phyloP scores from a whole-genome alignment of 2,329 filamentous ascomycete genomes.

The Penicillium sp. region DNA sequence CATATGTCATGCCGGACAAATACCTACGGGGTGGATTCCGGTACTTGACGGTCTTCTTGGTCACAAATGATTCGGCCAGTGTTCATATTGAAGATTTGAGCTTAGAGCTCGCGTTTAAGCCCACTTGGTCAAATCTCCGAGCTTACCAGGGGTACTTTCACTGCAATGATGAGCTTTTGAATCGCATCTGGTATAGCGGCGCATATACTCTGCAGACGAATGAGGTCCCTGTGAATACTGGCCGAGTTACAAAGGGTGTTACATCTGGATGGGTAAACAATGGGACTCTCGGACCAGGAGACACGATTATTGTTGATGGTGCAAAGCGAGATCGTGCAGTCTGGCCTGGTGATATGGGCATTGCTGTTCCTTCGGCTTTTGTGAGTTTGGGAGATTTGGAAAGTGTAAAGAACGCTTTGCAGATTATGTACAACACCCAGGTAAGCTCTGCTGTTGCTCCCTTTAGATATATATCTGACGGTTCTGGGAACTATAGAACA shows the following conservation, averaged over 20 bases:
- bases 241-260: slow-evolving; percentile 33
- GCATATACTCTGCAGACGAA: slow-evolving; percentile 54
- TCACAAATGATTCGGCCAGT: slow-evolving; percentile 30
- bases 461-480: background rate
- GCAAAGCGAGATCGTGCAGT: slow-evolving; percentile 46
- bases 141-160: slow-evolving; percentile 56
- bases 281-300: slow-evolving; percentile 39
- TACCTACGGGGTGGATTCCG: slow-evolving; percentile 46
- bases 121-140: slow-evolving; percentile 52
- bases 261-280: slow-evolving; percentile 41
- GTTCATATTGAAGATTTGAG: slow-evolving; percentile 40
- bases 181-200: slow-evolving; percentile 57
- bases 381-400: slow-evolving; percentile 47
- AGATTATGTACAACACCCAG: slow-evolving; percentile 49
- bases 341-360: slow-evolving; percentile 52
- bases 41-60: slow-evolving; percentile 44
- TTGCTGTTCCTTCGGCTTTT: slow-evolving; percentile 47
- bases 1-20: slow-evolving; percentile 41
- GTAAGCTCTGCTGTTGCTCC: slow-evolving; percentile 12
- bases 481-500: slow-evolving; percentile 14
- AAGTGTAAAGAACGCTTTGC: slow-evolving; percentile 48
- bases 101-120: slow-evolving; percentile 50
- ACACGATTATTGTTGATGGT: slow-evolving; percentile 46
- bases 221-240: slow-evolving; percentile 39
- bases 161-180: slow-evolving; percentile 51